Base-by-base conservation (phyloP, 2,329 filamentous ascomycete species). In the Daldinia sp. region DNA sequence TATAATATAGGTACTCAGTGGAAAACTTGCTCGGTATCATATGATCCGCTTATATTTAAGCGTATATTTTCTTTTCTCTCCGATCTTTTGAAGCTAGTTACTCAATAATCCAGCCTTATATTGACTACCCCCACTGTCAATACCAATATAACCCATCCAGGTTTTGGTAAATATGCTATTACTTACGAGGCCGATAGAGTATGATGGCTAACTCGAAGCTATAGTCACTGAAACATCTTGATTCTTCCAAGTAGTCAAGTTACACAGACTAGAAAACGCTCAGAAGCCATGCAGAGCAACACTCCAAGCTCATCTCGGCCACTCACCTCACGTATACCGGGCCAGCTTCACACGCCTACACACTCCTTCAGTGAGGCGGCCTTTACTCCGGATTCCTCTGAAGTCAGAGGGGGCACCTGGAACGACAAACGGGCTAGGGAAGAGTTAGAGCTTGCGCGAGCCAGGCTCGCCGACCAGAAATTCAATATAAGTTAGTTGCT, bases 401-500 rank as follows among this genome's bases (percentile, higher is more conserved):
- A 77, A 44, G 74, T 71, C 23, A 74, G 13, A n/a, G 9, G 35
- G 6, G 42, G 30, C 7, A 61, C 60, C 57, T 77, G 76, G 72
- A 75, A 77, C 58, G 76, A 78, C 13, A 80, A 79, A 70, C 81
- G 82, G 74, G 77, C 77, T 60, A 81, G 75, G 51, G 84, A 87
- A 6, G 85, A 87, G 50, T 78, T 75, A 42, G 82, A 85, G 4
- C 60, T 68, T 4, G 73, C 77, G 9, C 82, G 79, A 48, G 63
- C 77, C 1, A 81, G 75, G 20, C 79, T 88, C 0, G 64, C 77
- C 0, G 85, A 87, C 68, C 79, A 80, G 48, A 79, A 80, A 9
- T 87, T 87, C 72, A 83, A 81, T 60, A 80, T 82, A 5, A 78
- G 86, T 86, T 75, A 72, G 82, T 70, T 23, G 20, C 20, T 23